A percentile compares a stretch with the other conserved stretches of the same genome.
Conservation (phyloP, 2,329 filamentous ascomycete species). For the Trichoderma lentiforme region DNA sequence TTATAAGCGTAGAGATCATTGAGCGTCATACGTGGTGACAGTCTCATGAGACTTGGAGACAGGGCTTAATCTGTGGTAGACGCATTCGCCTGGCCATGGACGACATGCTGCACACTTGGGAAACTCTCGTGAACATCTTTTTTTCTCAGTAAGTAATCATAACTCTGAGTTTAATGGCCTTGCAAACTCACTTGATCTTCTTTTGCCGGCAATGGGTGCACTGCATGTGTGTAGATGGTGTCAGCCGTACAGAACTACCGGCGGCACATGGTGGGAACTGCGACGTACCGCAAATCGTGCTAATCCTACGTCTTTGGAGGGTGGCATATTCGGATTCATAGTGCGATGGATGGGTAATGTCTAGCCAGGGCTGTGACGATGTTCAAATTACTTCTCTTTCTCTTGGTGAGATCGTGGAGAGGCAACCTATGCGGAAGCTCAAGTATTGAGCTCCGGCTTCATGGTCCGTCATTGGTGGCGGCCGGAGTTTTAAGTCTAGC, state of each 20-base stretch:
- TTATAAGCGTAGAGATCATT: neutral
- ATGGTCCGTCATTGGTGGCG: neutral
- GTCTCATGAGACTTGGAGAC: neutral
- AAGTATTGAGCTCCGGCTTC: neutral
- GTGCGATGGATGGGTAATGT: neutral
- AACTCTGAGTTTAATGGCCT: no score
- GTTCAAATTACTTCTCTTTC: neutral
- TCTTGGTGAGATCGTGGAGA: neutral
- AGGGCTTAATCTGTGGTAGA: neutral
- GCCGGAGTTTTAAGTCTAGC: neutral
- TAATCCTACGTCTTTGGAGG: neutral
- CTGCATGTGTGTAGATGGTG: neutral
- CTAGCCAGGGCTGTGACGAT: neutral
- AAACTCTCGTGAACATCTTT: neutral
- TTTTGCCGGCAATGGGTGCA: neutral
- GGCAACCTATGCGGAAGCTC: neutral
- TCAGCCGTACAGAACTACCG: neutral
- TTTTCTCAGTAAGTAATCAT: neutral
- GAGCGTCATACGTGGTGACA: neutral
- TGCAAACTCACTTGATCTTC: neutral
- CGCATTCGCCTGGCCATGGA: slow-evolving; percentile 1
- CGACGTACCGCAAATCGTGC: slow-evolving; percentile 4
- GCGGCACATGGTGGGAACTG: neutral
- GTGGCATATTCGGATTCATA: neutral
- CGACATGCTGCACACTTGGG: slow-evolving; percentile 4